Conservation (phyloP, 179 eudicot species). For the Gypsophila paniculata region DNA sequence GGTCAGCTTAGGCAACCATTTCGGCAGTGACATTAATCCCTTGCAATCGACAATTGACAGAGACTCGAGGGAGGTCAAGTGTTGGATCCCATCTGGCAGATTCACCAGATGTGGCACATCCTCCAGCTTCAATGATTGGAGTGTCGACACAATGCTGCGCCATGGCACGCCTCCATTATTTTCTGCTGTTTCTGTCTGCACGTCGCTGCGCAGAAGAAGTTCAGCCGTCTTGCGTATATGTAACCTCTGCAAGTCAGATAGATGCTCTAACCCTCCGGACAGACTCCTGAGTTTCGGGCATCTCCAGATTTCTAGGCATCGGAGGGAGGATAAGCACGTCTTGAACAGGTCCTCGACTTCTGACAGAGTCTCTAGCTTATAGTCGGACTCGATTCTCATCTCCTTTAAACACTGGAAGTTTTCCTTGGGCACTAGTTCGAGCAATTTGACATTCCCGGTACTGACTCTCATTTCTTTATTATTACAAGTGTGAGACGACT, state of each 20-base stretch:
- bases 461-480: neutral
- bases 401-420: conserved; percentile 8
- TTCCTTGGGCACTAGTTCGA: neutral
- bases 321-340: conserved; percentile 21
- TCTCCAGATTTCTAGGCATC: neutral
- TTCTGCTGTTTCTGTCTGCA: too few species aligned
- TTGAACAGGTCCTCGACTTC: conserved; percentile 16
- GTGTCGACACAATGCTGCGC: conserved; percentile 10
- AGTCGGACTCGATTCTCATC: neutral
- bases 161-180: conserved; percentile 12
- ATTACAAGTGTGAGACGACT: too few species aligned
- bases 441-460: neutral
- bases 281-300: conserved; percentile 16
- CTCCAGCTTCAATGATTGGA: neutral
- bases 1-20: conserved; percentile 18
- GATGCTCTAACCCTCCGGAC: conserved; percentile 20
- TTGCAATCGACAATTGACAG: neutral
- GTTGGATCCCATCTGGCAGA: conserved; percentile 23
- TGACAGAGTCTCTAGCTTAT: neutral
- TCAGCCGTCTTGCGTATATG: neutral
- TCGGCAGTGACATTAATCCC: conserved; percentile 14
- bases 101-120: neutral
- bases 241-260: conserved; percentile 19
- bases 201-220: neutral
- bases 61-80: conserved; percentile 14